Conservation (phyloP, 345 rosid species). For the Hibiscus syriacus region DNA sequence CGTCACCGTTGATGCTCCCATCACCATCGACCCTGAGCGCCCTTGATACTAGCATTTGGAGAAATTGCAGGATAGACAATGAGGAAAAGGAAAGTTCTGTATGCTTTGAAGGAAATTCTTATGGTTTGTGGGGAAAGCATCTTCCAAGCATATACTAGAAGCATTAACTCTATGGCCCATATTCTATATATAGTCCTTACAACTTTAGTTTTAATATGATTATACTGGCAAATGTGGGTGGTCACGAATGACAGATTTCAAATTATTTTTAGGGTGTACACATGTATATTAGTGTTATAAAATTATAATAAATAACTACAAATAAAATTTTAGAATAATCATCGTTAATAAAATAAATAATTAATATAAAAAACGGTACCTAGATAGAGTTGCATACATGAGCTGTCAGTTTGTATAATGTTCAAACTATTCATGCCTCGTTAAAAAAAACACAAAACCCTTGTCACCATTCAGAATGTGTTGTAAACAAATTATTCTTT, state of each 20-base stretch:
- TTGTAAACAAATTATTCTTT: not conserved
- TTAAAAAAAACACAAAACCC: not conserved
- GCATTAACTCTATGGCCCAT: constrained; percentile 18
- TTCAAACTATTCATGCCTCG: not conserved
- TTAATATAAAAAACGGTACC: too few species aligned
- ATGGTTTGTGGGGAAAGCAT: constrained; percentile 12
- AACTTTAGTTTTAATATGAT: not conserved
- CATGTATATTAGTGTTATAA: too few species aligned
- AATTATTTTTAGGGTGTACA: too few species aligned
- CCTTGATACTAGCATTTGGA: not conserved
- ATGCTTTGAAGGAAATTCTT: constrained; percentile 3
- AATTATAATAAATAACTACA: too few species aligned
- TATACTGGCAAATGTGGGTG: not conserved
- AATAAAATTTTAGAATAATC: too few species aligned
- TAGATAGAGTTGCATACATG: not conserved
- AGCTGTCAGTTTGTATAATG: not conserved
- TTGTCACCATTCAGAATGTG: not conserved
- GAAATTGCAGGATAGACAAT: not conserved
- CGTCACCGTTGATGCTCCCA: not conserved
- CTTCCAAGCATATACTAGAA: constrained; percentile 30
- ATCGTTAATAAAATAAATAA: too few species aligned
- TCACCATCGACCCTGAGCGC: not conserved
- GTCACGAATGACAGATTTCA: too few species aligned
- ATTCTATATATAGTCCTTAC: not conserved
- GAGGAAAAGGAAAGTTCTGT: not conserved